Conservation (phyloP, 2,329 filamentous ascomycete species). For the Fonsecaea pedrosoi region DNA sequence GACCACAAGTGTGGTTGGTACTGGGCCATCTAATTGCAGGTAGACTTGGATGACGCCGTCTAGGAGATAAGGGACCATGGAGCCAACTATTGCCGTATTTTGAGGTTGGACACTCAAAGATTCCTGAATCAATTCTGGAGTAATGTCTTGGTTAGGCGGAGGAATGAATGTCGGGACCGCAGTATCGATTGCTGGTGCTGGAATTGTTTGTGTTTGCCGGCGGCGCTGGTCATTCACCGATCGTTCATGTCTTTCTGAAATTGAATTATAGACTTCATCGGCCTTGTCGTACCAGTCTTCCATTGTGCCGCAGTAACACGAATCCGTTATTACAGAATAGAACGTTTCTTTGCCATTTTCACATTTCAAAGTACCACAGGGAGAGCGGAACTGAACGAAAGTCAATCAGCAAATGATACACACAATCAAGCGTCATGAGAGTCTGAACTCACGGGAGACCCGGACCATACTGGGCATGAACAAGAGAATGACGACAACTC, state of each 20-base stretch:
- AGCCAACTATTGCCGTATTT: constrained; percentile 36
- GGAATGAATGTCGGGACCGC: constrained; percentile 36
- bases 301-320: constrained; percentile 26
- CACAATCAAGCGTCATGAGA: background rate
- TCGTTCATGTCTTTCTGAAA: constrained; percentile 5
- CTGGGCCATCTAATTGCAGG: constrained; percentile 35
- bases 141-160: constrained; percentile 38
- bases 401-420: background rate
- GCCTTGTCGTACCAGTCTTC: constrained; percentile 21
- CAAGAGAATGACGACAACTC: constrained; percentile 20
- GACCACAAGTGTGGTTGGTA: constrained; percentile 35
- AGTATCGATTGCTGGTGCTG: constrained; percentile 15
- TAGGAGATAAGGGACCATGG: constrained; percentile 36
- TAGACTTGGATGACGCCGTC: constrained; percentile 32
- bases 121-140: constrained; percentile 35
- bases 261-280: constrained; percentile 3
- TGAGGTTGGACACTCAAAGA: constrained; percentile 36
- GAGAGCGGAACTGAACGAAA: constrained; percentile 18
- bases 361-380: constrained; percentile 24
- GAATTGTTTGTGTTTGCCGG: constrained; percentile 19
- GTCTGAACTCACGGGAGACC: constrained; percentile 16
- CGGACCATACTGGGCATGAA: constrained; percentile 23
- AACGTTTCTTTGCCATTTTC: constrained; percentile 20
- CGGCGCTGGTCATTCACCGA: constrained; percentile 20
- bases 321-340: constrained; percentile 29